Percentiles rank a stretch among this genome's conserved stretches.
Evolutionary conservation across 441 rosid genomes (phyloP).

Genomic region (Mallotus repandus): DNA sequence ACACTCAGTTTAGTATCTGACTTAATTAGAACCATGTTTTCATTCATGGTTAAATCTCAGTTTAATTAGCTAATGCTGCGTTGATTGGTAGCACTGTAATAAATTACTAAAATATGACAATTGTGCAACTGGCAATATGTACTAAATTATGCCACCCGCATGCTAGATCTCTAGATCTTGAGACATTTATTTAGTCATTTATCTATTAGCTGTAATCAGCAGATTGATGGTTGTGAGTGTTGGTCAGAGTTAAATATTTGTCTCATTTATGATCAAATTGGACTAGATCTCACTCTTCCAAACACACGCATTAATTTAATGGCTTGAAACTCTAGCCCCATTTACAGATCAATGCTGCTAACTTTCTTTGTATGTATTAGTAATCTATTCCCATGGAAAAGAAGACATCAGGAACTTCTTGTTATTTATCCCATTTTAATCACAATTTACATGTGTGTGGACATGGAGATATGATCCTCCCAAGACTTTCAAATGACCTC

Average conservation of each 20-base stretch:
- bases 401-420: background rate
- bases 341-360: background rate
- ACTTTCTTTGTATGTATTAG: background rate
- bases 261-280: background rate
- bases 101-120: constrained; percentile 18
- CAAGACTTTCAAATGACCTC: too few relatives aligned
- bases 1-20: constrained; percentile 15
- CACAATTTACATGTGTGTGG: too few relatives aligned
- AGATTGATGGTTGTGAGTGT: background rate
- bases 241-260: constrained; percentile 4
- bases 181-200: constrained; percentile 10
- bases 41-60: constrained; percentile 16
- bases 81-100: constrained; percentile 1
- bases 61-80: constrained; percentile 7
- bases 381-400: background rate
- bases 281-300: too few relatives aligned
- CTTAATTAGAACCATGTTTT: background rate
- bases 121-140: constrained; percentile 17
- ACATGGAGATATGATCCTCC: too few relatives aligned
- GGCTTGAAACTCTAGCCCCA: background rate
- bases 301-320: too few relatives aligned
- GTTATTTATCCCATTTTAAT: too few relatives aligned
- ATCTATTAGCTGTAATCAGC: background rate
- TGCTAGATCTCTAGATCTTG: constrained; percentile 26
- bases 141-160: constrained; percentile 14